Evolutionary conservation across 257 asterid genomes (phyloP).

Genomic region (Petunia axillaris): DNA sequence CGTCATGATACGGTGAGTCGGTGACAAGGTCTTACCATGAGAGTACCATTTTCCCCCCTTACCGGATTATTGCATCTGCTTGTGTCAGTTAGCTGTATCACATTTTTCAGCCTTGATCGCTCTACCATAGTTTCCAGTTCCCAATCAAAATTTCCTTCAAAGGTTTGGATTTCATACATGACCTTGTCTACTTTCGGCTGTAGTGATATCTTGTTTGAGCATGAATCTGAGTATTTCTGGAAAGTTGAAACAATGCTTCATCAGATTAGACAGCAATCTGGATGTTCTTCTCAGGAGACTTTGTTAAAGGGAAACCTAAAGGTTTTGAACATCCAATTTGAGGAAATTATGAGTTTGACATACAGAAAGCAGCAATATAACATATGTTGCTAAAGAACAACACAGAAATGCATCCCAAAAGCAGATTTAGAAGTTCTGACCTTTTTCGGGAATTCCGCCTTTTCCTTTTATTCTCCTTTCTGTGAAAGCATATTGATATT

Average conservation of each 20-base stretch:
- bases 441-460: too few species aligned
- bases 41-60: not conserved
- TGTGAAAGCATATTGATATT: constrained; percentile 5
- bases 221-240: not conserved
- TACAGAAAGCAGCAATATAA: too few species aligned
- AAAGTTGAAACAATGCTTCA: not conserved
- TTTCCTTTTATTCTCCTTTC: not conserved
- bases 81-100: not conserved
- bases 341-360: too few species aligned
- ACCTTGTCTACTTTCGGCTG: not conserved
- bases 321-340: too few species aligned
- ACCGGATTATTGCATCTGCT: not conserved
- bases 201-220: not conserved
- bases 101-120: not conserved
- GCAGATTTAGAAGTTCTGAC: too few species aligned
- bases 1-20: not conserved
- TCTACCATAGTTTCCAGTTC: not conserved
- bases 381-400: too few species aligned
- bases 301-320: too few species aligned
- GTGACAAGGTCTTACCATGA: not conserved
- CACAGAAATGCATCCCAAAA: too few species aligned
- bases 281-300: too few species aligned
- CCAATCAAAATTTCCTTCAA: not conserved
- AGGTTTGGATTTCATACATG: not conserved
- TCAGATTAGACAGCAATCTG: too few species aligned